Percentiles rank a stretch among this genome's conserved stretches.
Evolutionary conservation across 768 basidiomycete genomes (phyloP).

Genomic region (Auriculariales sp.): DNA sequence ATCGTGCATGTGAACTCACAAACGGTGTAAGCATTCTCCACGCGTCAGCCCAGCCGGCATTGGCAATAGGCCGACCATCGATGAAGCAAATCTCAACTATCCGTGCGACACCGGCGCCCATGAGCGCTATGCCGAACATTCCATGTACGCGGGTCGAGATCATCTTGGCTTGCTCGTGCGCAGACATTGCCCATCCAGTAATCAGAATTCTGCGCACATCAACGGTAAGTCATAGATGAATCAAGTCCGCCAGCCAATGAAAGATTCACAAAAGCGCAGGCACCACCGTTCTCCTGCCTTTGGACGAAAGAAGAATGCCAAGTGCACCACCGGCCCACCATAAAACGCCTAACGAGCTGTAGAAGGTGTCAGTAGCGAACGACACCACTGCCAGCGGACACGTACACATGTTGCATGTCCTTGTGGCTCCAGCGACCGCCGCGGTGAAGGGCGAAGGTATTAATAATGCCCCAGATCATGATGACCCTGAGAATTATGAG

Average conservation of each 20-base stretch:
- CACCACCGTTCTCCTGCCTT: conserved; percentile 67
- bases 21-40: conserved; percentile 60
- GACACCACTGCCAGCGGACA: conserved; percentile 6
- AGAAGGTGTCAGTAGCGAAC: neutral
- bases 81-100: conserved; percentile 80
- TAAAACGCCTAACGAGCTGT: conserved; percentile 55
- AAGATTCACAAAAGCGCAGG: conserved; percentile 59
- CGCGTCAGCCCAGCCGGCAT: conserved; percentile 11
- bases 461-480: too few species aligned
- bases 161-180: conserved; percentile 74
- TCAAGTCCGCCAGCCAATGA: neutral
- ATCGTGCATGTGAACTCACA: conserved; percentile 32
- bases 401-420: conserved; percentile 90
- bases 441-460: conserved; percentile 87
- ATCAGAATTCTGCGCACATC: conserved; percentile 48
- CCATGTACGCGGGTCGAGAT: conserved; percentile 76
- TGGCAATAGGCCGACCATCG: conserved; percentile 15
- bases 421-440: conserved; percentile 73
- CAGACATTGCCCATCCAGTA: conserved; percentile 90
- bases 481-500: conserved; percentile 9
- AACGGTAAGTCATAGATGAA: neutral
- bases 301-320: conserved; percentile 68
- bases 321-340: conserved; percentile 91
- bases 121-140: conserved; percentile 74
- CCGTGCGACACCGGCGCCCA: conserved; percentile 67